Evolutionary conservation across 176 grass and related monocot genomes (phyloP), one percentile per base, ranked within the genome.

Genomic region (Eragrostis nindensis): DNA sequence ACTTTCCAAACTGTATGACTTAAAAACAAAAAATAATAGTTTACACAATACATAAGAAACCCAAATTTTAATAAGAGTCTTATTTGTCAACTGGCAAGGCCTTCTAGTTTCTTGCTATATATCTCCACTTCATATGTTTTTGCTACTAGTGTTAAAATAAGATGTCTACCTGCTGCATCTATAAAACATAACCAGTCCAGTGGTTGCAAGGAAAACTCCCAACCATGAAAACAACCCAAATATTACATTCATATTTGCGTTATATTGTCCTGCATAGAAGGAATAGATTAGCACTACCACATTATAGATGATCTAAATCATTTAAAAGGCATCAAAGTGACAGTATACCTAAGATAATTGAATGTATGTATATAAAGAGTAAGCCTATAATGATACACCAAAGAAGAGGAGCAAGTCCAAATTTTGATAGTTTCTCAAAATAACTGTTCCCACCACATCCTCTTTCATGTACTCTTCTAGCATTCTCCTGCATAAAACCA

Each of bases 141-240:
- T 59, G 4, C 22, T 66, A 41, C 21, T 26, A n/a, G 14, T 82
- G 47, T 68, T 26, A 71, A 68, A 67, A 77, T 69, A 68, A 85
- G 45, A 77, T 71, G 57, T 13, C 41, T 87, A 98, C 95, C 90
- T 98, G 95, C 88, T 98, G 83, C 92, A 98, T 81, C 83, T 95
- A 85, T 95, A 95, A 88, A 98, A 93, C 92, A 98, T 87, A 70
- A 87, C 53, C 75, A 98, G 75, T 75, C 95, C 95, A 19, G 39
- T 69, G 62, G 72, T 82, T 66, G 95, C 90, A 52, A 95, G 75
- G 62, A 98, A 62, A 85, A 95, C 74, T 24, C 95, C 95, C 56
- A 78, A 82, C 95, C 95, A 98, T 45, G 87, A 89, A 87, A 91
- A 91, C 11, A 95, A 73, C 55, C 83, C 75, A 82, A 94, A 87